Percentiles rank a stretch among this genome's conserved stretches.
Conservation (phyloP, 208 protist species). For the Leptomonas seymouri region DNA sequence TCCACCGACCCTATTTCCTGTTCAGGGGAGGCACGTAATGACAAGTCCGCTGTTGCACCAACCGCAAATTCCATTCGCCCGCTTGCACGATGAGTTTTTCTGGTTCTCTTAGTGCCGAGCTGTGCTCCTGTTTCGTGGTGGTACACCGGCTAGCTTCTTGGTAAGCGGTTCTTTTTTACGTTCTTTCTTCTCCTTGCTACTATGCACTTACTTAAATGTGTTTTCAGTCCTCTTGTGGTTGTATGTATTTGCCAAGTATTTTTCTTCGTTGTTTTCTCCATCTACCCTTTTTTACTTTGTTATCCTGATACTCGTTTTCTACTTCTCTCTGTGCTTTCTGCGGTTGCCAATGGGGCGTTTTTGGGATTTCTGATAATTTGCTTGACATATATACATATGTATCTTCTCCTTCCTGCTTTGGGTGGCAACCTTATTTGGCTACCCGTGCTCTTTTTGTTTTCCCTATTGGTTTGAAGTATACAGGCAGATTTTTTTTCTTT, state of each 20-base stretch:
- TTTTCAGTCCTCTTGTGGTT: not conserved
- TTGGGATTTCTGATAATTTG: no score
- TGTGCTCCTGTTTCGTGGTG: not conserved
- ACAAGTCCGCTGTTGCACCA: slow-evolving; percentile 2
- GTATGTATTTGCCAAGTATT: slow-evolving; percentile 2
- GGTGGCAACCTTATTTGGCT: no score
- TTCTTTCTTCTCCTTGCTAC: not conserved
- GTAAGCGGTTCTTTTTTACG: not conserved
- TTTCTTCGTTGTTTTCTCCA: not conserved
- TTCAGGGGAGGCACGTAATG: not conserved
- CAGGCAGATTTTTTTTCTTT: no score
- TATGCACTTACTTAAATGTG: not conserved
- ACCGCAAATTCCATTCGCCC: slow-evolving; percentile 8
- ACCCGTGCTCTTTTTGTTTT: no score
- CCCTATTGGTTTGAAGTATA: no score
- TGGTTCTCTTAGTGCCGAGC: not conserved
- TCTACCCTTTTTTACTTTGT: not conserved
- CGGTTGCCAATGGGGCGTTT: no score
- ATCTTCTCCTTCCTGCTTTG: no score
- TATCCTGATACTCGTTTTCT: no score
- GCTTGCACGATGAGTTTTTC: slow-evolving; percentile 1
- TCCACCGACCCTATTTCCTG: not conserved
- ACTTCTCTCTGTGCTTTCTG: no score
- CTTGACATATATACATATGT: no score
- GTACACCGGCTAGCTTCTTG: not conserved